These are phyloP conservation scores for Tulasnella sp. DNA, from an alignment of 768 basidiomycete genomes.

Conservation along the genomic window DNA sequence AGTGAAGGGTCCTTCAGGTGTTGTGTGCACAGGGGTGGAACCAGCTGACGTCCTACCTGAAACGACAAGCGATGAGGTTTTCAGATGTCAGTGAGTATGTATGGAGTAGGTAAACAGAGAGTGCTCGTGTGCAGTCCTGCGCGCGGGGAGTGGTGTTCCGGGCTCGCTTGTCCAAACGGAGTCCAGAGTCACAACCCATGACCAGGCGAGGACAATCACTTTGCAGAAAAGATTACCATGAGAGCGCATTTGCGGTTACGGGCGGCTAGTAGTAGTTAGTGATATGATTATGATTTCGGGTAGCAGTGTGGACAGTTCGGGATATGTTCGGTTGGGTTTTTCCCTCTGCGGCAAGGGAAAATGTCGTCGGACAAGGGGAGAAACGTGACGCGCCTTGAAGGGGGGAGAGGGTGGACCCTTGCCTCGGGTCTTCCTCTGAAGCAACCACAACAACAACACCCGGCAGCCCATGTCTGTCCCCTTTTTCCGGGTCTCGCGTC, in stretches of 20 bases:
- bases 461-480: not conserved
- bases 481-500: not conserved
- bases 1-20: not conserved
- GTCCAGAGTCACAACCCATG: not conserved
- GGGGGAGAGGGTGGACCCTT: not conserved
- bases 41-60: not conserved
- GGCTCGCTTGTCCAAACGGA: not conserved
- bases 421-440: not conserved
- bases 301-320: not conserved
- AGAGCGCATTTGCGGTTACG: too few relatives aligned
- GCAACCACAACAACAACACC: not conserved
- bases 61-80: not conserved
- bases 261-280: not conserved
- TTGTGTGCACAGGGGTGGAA: not conserved
- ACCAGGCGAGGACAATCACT: not conserved
- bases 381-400: constrained; percentile 6
- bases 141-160: not conserved
- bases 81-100: constrained; percentile 4
- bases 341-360: constrained; percentile 6
- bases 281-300: not conserved
- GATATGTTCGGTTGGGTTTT: constrained; percentile 15
- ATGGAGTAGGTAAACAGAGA: not conserved
- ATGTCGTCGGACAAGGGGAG: constrained; percentile 8
- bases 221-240: not conserved
- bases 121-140: too few relatives aligned